phyloP scores from a whole-genome alignment of 805 yeast species.

The Wickerhamomyces xylosicus region DNA sequence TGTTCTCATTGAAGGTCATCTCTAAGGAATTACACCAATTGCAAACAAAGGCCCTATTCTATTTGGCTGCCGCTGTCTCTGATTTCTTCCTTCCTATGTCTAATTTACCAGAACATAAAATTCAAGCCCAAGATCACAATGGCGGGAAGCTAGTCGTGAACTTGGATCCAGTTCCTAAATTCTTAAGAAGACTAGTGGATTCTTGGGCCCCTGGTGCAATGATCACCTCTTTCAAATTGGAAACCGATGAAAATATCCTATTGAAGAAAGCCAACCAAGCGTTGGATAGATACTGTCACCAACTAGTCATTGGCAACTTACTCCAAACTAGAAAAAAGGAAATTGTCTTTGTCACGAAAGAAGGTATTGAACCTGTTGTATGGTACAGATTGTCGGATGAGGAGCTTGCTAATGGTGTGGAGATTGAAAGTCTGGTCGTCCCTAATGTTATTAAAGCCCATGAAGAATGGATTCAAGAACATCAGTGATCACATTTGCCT shows the following conservation, averaged over 20 bases:
- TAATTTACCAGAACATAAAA: constrained; percentile 85
- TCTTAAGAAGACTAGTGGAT: constrained; percentile 76
- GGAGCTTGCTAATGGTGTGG: constrained; percentile 32
- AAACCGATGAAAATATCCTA: constrained; percentile 69
- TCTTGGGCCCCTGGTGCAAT: constrained; percentile 93
- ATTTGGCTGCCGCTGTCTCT: constrained; percentile 94
- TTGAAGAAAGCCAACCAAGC: constrained; percentile 73
- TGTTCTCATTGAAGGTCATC: constrained; percentile 68
- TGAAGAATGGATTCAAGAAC: constrained; percentile 41
- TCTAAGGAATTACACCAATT: constrained; percentile 47
- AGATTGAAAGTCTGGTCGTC: constrained; percentile 71
- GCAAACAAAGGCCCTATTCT: constrained; percentile 59
- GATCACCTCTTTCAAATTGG: constrained; percentile 91
- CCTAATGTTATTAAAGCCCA: constrained; percentile 69
- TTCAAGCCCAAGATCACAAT: constrained; percentile 64
- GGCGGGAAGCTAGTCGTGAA: constrained; percentile 72
- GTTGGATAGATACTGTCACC: constrained; percentile 78
- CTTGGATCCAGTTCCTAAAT: constrained; percentile 94
- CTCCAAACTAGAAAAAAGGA: constrained; percentile 81
- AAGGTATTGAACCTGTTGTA: constrained; percentile 20
- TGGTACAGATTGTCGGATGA: constrained; percentile 44
- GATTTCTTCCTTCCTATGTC: constrained; percentile 89
- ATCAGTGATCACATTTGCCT: neutral
- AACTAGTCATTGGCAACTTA: constrained; percentile 87
- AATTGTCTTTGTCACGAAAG: constrained; percentile 71